A percentile compares a stretch with the other conserved stretches of the same genome.
phyloP scores from a whole-genome alignment of 768 basidiomycete species.

The Lentinula guzmanii region DNA sequence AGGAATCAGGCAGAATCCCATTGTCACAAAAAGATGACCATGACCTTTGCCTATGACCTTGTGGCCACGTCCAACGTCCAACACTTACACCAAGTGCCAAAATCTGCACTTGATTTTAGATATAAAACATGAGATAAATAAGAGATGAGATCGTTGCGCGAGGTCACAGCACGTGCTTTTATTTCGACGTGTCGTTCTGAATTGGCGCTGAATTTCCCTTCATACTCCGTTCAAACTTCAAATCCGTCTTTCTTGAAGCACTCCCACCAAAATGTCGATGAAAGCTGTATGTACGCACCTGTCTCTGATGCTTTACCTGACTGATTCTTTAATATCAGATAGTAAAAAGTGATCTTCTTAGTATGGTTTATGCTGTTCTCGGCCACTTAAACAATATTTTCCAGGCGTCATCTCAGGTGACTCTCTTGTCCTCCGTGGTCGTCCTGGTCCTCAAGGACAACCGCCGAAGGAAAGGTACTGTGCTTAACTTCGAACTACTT shows the following conservation, averaged over 20 bases:
- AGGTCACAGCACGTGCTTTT: not conserved
- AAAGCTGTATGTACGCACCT: conserved; percentile 57
- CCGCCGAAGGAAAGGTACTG: conserved; percentile 77
- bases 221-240: not conserved
- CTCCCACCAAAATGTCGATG: conserved; percentile 46
- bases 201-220: not conserved
- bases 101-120: not conserved
- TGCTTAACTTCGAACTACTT: conserved; percentile 21
- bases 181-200: not conserved
- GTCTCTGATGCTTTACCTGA: not conserved
- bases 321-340: conserved; percentile 26
- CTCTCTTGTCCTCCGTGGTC: conserved; percentile 77
- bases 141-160: not conserved
- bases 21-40: too few relatives aligned
- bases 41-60: too few relatives aligned
- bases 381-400: not conserved
- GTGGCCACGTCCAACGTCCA: too few relatives aligned
- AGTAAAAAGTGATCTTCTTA: conserved; percentile 45
- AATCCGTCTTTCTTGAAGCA: not conserved
- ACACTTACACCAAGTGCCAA: too few relatives aligned
- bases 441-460: conserved; percentile 75
- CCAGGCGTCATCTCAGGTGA: conserved; percentile 89
- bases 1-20: too few relatives aligned
- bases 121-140: not conserved
- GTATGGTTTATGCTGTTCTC: not conserved